Base-by-base conservation (phyloP, 192 early-diverging fungal species). In the Fimicolochytrium jonesii region DNA sequence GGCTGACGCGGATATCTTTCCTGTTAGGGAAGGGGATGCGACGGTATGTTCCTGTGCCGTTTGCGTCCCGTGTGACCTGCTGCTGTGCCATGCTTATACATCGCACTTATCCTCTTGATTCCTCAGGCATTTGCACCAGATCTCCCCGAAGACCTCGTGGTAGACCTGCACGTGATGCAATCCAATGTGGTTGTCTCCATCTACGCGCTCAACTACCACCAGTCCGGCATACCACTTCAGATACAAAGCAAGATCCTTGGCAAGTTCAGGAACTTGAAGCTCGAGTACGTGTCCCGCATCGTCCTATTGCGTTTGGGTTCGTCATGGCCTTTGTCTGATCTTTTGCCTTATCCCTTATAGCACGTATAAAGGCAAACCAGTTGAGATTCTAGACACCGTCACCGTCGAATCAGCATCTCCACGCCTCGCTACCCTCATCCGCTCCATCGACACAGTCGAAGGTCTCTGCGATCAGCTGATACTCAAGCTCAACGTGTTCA, bases 111-210 rank as follows among this genome's bases (percentile, higher is more conserved):
- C 23, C 34, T n/a, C 25, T n/a, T n/a, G 11, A 17, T 29, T 31
- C 45, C 6, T 11, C 34, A 77, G 75, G 10, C 10, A 1, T 77
- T 77, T 56, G 18, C 59, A n/a, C 75, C 75, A 1, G 71, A 77
- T 6, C 61, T 77, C n/a, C 65, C 75, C 1, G 71, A 77, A 10
- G 75, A 77, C 49, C 61, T 77, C 3, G 53, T 77, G 0, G 52
- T 74, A 37, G 71, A 77, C 52, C 70, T 77, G 35, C 59, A 50
- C 35, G 63, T 74, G 17, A 56, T 53, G 28, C 47, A 52, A 1
- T 46, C 48, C 41, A 47, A 59, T 13, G 36, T 77, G n/a, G 44
- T 70, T 20, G 47, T 66, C 18, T 63, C 56, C n/a, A 43, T 77
- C 2, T 63, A 56, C 29, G 64, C 64, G 0, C 44, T 77, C 23